Evolutionary conservation across 768 basidiomycete species (phyloP), one percentile per base, ranked within the genome.

Genomic region (Obba rivulosa): DNA sequence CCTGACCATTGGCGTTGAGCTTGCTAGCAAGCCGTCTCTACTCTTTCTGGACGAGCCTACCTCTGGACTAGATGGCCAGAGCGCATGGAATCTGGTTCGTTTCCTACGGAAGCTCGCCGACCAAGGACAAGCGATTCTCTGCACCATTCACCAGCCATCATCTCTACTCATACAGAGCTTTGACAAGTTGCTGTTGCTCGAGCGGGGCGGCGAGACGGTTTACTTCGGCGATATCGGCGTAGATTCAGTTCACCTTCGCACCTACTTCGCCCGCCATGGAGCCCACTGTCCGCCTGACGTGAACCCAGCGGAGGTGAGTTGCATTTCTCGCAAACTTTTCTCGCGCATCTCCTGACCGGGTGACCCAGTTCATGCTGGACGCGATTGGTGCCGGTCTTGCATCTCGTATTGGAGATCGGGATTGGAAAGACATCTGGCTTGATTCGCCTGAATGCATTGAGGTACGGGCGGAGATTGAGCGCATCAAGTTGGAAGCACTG

Each of bases 121-220:
- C 55, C 81, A 83, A 55, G 92, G 92, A 10, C 90, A 92, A 58
- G 87, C 89, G 37, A 93, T 93, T 57, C 75, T 94, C 13, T 92
- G 90, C 67, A 94, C 88, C 3, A 91, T 93, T 56, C 90, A 92
- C 53, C 91, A 92, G 55, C 91, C 91, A 2, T 90, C 88, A 3
- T 81, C 88, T 3, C 74, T 91, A 17, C 70, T 95, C 2, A 94
- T 95, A 66, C 85, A 92, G 64, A 83, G 82, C 58, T 94, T 96
- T 56, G 92, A 86, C 55, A 76, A 81, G 34, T 66, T 85, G 39
- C 63, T 87, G 22, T 69, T 86, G 9, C 69, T 85, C 14, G 82
- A 92, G 57, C 71, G 73, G 14, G 92, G 92, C 1, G 92, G 92
- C 7, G 83, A 89, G 63, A 92, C 91, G 0, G 88, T 93, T n/a